Evolutionary conservation across 345 rosid species (phyloP).

Genomic region (Acer campestre): DNA sequence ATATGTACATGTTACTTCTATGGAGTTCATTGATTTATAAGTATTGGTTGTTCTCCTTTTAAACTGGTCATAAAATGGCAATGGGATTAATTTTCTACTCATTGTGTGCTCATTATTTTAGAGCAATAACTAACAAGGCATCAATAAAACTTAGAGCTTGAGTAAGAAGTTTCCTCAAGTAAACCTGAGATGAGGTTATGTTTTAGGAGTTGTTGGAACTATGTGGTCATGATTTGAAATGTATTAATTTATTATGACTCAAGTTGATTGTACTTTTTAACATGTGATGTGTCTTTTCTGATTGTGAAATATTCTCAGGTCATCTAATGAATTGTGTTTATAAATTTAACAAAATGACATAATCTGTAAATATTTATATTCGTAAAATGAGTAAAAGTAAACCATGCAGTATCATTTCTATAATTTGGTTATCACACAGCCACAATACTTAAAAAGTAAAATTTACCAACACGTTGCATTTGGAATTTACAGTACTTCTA

Average conservation of each 20-base stretch:
- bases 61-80: slow-evolving; percentile 1
- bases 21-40: neutral
- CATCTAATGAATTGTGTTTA: neutral
- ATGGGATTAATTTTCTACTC: neutral
- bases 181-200: neutral
- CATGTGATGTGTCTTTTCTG: neutral
- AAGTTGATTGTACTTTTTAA: neutral
- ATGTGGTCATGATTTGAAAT: neutral
- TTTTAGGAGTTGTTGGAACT: slow-evolving; percentile 5
- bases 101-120: neutral
- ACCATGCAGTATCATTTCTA: neutral
- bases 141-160: neutral
- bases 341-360: neutral
- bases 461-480: neutral
- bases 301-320: neutral
- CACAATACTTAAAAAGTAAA: neutral
- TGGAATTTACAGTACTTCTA: neutral
- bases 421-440: neutral
- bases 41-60: slow-evolving; percentile 1
- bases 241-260: neutral
- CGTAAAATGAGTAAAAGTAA: neutral
- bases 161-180: neutral
- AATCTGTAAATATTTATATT: too few relatives aligned
- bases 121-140: neutral
- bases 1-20: neutral